Conservation (phyloP, 352 stramenopile genomes). For the Elongisporangium undulatum region DNA sequence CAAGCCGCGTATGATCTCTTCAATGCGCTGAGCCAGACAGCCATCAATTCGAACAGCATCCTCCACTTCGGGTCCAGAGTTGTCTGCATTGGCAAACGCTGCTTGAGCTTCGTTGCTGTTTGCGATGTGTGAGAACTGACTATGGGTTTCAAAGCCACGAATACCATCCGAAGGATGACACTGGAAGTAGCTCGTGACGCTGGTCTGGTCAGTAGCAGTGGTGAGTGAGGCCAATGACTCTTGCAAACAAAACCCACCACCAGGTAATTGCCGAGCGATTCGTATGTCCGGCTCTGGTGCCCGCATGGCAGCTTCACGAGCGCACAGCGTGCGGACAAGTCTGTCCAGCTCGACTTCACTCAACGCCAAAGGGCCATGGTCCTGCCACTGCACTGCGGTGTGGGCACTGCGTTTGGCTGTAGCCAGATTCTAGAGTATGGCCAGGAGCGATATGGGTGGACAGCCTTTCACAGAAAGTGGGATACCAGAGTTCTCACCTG, state of each 20-base stretch:
- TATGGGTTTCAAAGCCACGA: not conserved
- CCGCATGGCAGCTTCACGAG: constrained; percentile 23
- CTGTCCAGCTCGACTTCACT: constrained; percentile 17
- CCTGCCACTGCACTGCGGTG: constrained; percentile 9
- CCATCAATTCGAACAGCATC: not conserved
- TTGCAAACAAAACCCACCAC: constrained; percentile 26
- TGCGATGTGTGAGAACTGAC: not conserved
- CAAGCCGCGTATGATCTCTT: not conserved
- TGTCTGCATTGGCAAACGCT: not conserved
- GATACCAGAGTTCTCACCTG: constrained; percentile 13
- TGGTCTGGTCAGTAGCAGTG: not conserved
- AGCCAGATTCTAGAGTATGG: constrained; percentile 11
- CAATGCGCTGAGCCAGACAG: constrained; percentile 3
- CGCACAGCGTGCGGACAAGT: constrained; percentile 19
- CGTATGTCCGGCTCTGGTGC: constrained; percentile 10
- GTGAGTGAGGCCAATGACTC: constrained; percentile 6
- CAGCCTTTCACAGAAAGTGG: not conserved
- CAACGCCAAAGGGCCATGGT: constrained; percentile 8
- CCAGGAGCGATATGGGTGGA: not conserved
- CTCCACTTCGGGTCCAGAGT: not conserved
- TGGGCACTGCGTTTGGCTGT: constrained; percentile 6
- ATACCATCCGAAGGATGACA: not conserved
- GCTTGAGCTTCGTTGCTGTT: not conserved
- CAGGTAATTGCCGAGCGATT: constrained; percentile 10
- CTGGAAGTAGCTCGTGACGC: not conserved